Conservation (phyloP, 169 alveolate species). For the Babesia bigemina region DNA sequence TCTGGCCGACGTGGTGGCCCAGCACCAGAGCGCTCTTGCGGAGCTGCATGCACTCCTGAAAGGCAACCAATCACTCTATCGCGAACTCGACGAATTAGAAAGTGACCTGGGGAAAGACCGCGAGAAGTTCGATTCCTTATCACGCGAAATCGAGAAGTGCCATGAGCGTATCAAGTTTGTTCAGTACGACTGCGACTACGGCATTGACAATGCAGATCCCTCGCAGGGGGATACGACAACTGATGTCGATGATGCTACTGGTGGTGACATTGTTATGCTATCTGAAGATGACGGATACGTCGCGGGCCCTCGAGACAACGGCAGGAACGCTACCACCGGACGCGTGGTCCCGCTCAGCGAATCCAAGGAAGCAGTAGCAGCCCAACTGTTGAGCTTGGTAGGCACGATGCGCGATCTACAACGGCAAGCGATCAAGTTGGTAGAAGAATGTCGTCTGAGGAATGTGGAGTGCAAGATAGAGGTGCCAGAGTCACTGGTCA, state of each 20-base stretch:
- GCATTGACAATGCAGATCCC: background rate
- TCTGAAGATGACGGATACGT: background rate
- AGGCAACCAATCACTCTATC: slow-evolving; percentile 9
- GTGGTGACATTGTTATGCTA: background rate
- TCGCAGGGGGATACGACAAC: background rate
- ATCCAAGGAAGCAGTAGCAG: slow-evolving; percentile 12
- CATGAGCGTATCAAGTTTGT: slow-evolving; percentile 33
- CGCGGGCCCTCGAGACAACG: background rate
- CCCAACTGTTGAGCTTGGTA: slow-evolving; percentile 6
- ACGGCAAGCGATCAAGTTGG: slow-evolving; percentile 21
- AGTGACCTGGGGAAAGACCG: slow-evolving; percentile 13
- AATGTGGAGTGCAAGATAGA: slow-evolving; percentile 28
- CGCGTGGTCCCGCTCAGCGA: slow-evolving; percentile 32
- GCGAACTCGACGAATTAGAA: slow-evolving; percentile 27
- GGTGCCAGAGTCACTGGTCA: slow-evolving; percentile 14
- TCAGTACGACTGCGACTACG: slow-evolving; percentile 31
- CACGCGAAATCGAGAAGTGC: slow-evolving; percentile 34
- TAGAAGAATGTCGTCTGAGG: slow-evolving; percentile 48
- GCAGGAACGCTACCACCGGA: background rate
- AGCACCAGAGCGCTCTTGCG: slow-evolving; percentile 5
- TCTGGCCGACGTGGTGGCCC: background rate
- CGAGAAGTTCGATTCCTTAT: slow-evolving; percentile 9
- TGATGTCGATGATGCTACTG: background rate
- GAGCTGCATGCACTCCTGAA: slow-evolving; percentile 20
- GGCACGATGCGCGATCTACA: slow-evolving; percentile 28